Base-by-base conservation (phyloP, 352 stramenopile species). In the Globisporangium emineosum region DNA sequence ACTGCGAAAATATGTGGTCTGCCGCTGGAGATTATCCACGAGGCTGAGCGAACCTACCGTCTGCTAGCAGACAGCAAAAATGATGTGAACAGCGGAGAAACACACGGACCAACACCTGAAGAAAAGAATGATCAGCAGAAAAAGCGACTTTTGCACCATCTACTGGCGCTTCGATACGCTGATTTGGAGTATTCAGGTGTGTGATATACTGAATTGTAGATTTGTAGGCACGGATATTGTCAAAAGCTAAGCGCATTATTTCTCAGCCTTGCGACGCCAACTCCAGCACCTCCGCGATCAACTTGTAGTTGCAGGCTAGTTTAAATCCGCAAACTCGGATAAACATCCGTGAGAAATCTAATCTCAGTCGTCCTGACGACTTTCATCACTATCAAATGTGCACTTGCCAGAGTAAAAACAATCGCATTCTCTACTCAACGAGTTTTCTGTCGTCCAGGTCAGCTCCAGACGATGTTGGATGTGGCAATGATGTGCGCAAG, bases 1-100 rank as follows among this genome's bases (percentile, higher is more conserved):
- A 89, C 86, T 25, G 89, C 89, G n/a, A 74, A 79, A 27, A 65
- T 80, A 5, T 93, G 86, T 43, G 87, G 89, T 1, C 69, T 97
- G 27, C 89, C 89, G 33, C 40, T 60, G 29, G 67, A 79, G 63
- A 67, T 93, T 12, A 83, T 94, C 23, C 51, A 75, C 58, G 77
- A 89, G 56, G 86, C 87, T 8, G 68, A 81, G 57, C 37, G 47
- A 5, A 79, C 73, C 4, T 91, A 89, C 47, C 58, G 62, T 15
- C 53, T 30, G 5, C 64, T 86, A 5, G 57, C 29, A 15, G 42
- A 71, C 42, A 71, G 73, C 42, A 64, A 86, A 47, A 15, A 25
- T 30, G 55, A n/a, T 9, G 58, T 65, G 25, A 66, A 64, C 27
- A 52, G 64, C 53, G 27, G 33, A 66, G n/a, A 60, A 65, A 23